Conservation (phyloP, 768 basidiomycete genomes). For the Tylopilus plumbeoviolaceoides region DNA sequence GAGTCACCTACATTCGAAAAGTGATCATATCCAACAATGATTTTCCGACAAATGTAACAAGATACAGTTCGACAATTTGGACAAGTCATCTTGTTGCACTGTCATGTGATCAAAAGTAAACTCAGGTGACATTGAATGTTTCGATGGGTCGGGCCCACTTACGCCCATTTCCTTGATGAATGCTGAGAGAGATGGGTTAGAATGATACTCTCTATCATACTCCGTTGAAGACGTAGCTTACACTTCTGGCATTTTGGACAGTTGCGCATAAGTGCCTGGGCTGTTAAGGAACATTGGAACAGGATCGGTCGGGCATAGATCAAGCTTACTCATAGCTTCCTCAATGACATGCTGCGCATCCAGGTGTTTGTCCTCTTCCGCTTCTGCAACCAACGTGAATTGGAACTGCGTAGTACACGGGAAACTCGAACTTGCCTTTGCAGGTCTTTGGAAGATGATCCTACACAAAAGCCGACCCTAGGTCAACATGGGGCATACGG, state of each 20-base stretch:
- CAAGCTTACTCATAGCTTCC: slow-evolving; percentile 80
- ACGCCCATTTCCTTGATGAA: slow-evolving; percentile 81
- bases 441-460: slow-evolving; percentile 83
- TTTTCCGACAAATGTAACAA: slow-evolving; percentile 79
- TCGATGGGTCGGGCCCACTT: slow-evolving; percentile 24
- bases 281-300: slow-evolving; percentile 33
- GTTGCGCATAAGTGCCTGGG: slow-evolving; percentile 77
- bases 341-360: slow-evolving; percentile 78
- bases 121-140: background rate
- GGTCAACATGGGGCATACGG: background rate
- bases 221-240: slow-evolving; percentile 26
- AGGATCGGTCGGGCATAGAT: slow-evolving; percentile 15
- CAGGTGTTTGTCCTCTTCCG: slow-evolving; percentile 68
- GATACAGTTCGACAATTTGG: slow-evolving; percentile 67
- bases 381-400: slow-evolving; percentile 42
- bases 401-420: background rate
- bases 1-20: slow-evolving; percentile 49
- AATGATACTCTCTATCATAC: background rate
- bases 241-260: slow-evolving; percentile 86
- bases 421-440: slow-evolving; percentile 44
- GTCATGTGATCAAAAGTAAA: slow-evolving; percentile 1
- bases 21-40: slow-evolving; percentile 75
- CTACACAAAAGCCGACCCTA: slow-evolving; percentile 29
- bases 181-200: slow-evolving; percentile 37
- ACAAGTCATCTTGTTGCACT: slow-evolving; percentile 94